Percentiles rank a stretch among this genome's conserved stretches.
These are phyloP conservation scores for Geranium brycei DNA, from an alignment of 345 rosid genomes.

Conservation along the genomic window DNA sequence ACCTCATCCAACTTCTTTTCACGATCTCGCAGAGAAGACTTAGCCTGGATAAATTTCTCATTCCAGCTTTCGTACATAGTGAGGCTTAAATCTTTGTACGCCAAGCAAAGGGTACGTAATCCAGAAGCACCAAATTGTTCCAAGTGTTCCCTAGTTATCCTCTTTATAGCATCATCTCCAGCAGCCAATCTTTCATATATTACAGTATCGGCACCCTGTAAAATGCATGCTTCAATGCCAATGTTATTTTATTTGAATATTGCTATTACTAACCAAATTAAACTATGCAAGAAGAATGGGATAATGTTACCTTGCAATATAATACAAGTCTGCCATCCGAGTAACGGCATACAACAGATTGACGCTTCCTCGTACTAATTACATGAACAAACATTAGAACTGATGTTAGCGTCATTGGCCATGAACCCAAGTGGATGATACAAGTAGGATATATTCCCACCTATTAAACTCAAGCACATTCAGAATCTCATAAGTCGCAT, in stretches of 20 bases:
- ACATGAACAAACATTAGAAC: neutral
- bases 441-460: conserved; percentile 21
- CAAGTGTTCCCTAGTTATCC: conserved; percentile 72
- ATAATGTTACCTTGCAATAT: conserved; percentile 75
- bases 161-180: conserved; percentile 61
- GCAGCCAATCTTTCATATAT: conserved; percentile 75
- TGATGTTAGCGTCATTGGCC: neutral
- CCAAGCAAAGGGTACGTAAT: conserved; percentile 94
- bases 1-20: conserved; percentile 99
- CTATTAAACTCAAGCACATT: conserved; percentile 98
- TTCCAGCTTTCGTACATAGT: conserved; percentile 83
- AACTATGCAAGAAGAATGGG: conserved; percentile 10
- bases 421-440: conserved; percentile 4
- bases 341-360: conserved; percentile 95
- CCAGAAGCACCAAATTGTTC: conserved; percentile 96
- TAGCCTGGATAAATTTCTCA: conserved; percentile 93
- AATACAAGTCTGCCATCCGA: conserved; percentile 91
- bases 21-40: conserved; percentile 87
- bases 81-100: conserved; percentile 65
- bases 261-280: conserved; percentile 3
- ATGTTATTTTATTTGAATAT: conserved; percentile 19
- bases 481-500: conserved; percentile 78
- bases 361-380: conserved; percentile 91
- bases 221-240: conserved; percentile 18
- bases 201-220: conserved; percentile 97